Conservation (phyloP, 495 filamentous ascomycete species). For the Peziza echinospora region DNA sequence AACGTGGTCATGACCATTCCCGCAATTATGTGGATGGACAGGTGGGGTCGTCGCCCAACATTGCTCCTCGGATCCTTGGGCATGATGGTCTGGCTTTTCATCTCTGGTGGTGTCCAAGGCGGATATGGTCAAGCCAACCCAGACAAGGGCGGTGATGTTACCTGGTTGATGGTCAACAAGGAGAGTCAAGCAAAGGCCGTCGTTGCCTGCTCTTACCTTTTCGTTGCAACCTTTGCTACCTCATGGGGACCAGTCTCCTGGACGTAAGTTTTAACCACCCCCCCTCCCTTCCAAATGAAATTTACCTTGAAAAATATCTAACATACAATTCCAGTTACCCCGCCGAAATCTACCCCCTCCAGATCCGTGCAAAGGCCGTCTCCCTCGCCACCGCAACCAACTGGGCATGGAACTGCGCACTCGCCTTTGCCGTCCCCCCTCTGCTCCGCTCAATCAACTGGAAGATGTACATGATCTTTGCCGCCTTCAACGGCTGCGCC, state of each 20-base stretch:
- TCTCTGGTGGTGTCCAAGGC: constrained; percentile 34
- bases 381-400: constrained; percentile 42
- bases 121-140: constrained; percentile 33
- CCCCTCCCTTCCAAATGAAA: too few relatives aligned
- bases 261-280: too few relatives aligned
- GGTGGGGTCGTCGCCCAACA: constrained; percentile 30
- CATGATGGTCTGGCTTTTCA: constrained; percentile 34
- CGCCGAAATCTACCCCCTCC: constrained; percentile 43
- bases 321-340: too few relatives aligned
- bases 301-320: too few relatives aligned
- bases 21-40: constrained; percentile 35
- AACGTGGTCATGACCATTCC: constrained; percentile 45
- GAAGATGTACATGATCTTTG: constrained; percentile 32
- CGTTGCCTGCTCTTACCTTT: constrained; percentile 42
- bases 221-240: constrained; percentile 39
- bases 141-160: constrained; percentile 25
- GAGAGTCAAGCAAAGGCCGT: constrained; percentile 28
- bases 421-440: constrained; percentile 27
- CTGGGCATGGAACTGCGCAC: constrained; percentile 29
- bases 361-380: constrained; percentile 45
- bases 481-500: constrained; percentile 29
- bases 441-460: constrained; percentile 32
- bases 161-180: constrained; percentile 35
- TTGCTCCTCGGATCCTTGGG: constrained; percentile 29
- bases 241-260: constrained; percentile 40